Evolutionary conservation across 768 basidiomycete genomes (phyloP).

Genomic region (Boletus barrowsii): DNA sequence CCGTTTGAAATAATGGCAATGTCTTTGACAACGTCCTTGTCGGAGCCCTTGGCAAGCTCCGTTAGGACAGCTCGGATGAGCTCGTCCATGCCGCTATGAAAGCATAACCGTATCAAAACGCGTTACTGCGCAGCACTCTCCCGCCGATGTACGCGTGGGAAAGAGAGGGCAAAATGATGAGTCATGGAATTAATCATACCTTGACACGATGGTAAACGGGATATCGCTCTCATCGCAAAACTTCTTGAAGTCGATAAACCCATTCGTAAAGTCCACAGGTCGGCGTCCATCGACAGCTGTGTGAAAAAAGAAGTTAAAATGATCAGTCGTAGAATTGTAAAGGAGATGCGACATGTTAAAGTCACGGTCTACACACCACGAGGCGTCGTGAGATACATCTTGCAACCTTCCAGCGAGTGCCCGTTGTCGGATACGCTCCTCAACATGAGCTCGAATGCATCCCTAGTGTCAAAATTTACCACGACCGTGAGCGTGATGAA

Average conservation of each 20-base stretch:
- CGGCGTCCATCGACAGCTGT: constrained; percentile 12
- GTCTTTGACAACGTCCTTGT: constrained; percentile 58
- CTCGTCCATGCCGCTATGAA: constrained; percentile 82
- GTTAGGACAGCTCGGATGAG: constrained; percentile 90
- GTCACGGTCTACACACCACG: constrained; percentile 34
- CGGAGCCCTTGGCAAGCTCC: constrained; percentile 53
- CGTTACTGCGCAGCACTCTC: not conserved
- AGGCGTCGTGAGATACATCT: constrained; percentile 66
- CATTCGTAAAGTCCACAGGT: constrained; percentile 29
- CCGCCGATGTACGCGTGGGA: constrained; percentile 12
- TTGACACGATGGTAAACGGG: constrained; percentile 92
- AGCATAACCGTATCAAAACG: constrained; percentile 4
- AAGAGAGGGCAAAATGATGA: not conserved
- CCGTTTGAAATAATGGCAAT: constrained; percentile 97
- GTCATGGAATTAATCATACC: constrained; percentile 40
- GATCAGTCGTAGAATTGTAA: not conserved
- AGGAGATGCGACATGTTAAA: not conserved
- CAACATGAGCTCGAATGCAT: constrained; percentile 86
- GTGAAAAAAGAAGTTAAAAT: not conserved
- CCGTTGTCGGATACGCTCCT: constrained; percentile 71
- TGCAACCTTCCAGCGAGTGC: constrained; percentile 84
- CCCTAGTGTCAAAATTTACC: constrained; percentile 43
- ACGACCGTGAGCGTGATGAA: constrained; percentile 16
- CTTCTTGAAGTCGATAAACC: constrained; percentile 83
- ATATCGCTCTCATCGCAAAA: constrained; percentile 81